Conservation (phyloP, 73 alveolate species). For the Blepharisma stoltei region DNA sequence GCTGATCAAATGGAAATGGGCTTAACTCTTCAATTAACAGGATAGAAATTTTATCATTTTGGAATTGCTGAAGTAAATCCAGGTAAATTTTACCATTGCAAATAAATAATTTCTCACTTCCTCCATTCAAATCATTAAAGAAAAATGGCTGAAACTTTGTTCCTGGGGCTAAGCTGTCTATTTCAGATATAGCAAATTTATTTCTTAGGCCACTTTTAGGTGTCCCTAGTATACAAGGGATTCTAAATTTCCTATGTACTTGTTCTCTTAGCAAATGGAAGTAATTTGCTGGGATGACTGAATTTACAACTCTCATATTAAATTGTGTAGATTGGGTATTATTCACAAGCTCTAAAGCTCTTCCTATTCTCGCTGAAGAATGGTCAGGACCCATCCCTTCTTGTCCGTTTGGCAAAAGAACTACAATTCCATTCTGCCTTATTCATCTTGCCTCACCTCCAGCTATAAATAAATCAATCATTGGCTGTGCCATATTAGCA, state of each 20-base stretch:
- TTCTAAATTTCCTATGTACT: constrained; percentile 83
- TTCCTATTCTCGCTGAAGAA: constrained; percentile 79
- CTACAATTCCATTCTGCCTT: constrained; percentile 31
- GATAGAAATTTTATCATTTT: constrained; percentile 28
- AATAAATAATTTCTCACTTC: constrained; percentile 46
- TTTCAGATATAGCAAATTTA: constrained; percentile 45
- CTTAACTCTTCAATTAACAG: constrained; percentile 70
- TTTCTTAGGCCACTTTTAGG: constrained; percentile 77
- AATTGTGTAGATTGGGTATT: background rate
- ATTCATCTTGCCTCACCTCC: constrained; percentile 90
- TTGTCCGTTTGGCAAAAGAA: constrained; percentile 82
- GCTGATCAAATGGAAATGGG: constrained; percentile 71
- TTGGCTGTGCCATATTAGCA: constrained; percentile 91
- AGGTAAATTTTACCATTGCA: constrained; percentile 61
- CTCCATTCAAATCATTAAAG: constrained; percentile 35
- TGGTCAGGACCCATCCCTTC: constrained; percentile 95
- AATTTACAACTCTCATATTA: constrained; percentile 65
- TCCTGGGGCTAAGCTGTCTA: constrained; percentile 49
- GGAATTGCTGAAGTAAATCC: constrained; percentile 40
- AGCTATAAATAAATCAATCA: constrained; percentile 81
- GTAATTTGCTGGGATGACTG: constrained; percentile 71
- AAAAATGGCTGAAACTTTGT: constrained; percentile 56
- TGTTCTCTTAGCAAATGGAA: constrained; percentile 81
- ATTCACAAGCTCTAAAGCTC: constrained; percentile 65
- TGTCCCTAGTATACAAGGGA: constrained; percentile 73